Conservation (phyloP, 2,329 filamentous ascomycete genomes). For the Leptosphaerulina australis region DNA sequence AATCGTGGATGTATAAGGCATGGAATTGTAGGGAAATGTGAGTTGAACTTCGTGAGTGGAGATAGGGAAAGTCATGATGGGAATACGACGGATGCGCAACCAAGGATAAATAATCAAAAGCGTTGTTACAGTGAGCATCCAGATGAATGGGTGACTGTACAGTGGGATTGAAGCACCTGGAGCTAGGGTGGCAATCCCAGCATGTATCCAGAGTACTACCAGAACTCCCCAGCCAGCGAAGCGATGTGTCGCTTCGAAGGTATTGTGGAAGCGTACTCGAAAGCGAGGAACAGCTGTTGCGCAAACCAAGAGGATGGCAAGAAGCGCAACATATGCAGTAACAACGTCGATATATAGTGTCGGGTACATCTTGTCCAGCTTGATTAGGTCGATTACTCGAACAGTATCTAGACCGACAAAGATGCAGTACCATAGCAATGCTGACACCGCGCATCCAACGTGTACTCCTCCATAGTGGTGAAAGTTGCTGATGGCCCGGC, state of each 20-base stretch:
- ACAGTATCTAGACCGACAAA: conserved; percentile 45
- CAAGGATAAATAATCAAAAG: conserved; percentile 73
- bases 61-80: conserved; percentile 68
- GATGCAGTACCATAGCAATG: conserved; percentile 52
- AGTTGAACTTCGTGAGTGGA: conserved; percentile 75
- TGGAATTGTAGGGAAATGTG: conserved; percentile 50
- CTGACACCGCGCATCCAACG: conserved; percentile 40
- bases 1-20: conserved; percentile 33
- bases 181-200: conserved; percentile 19
- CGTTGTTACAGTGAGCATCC: conserved; percentile 71
- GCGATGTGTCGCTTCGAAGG: conserved; percentile 45
- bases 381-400: conserved; percentile 22
- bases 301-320: conserved; percentile 33
- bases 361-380: conserved; percentile 17
- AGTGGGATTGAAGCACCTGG: conserved; percentile 3
- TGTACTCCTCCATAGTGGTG: conserved; percentile 47
- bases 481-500: conserved; percentile 33
- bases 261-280: conserved; percentile 39
- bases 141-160: conserved; percentile 54
- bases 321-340: conserved; percentile 22
- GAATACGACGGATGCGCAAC: conserved; percentile 70
- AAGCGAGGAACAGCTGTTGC: conserved; percentile 32
- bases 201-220: conserved; percentile 35
- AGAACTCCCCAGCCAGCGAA: conserved; percentile 44
- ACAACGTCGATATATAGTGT: conserved; percentile 27